Evolutionary conservation across 257 asterid species (phyloP).

Genomic region (Fraxinus cuspidata): DNA sequence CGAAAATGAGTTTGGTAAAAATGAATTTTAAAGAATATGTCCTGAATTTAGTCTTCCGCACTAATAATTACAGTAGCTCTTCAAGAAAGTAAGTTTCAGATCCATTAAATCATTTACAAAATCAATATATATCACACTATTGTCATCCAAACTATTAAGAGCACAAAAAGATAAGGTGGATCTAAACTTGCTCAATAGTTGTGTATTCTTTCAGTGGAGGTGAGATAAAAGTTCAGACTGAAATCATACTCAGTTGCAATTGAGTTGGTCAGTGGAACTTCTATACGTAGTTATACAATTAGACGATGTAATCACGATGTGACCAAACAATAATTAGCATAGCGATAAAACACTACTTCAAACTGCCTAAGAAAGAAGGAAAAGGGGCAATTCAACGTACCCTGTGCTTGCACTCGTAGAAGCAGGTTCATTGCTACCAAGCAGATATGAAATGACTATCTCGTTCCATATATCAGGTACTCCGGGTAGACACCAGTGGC

Average conservation of each 20-base stretch:
- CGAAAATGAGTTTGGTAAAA: too few species aligned
- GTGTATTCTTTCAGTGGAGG: not conserved
- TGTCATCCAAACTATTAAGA: too few species aligned
- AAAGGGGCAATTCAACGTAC: constrained; percentile 10
- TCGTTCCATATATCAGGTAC: constrained; percentile 79
- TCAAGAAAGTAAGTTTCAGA: too few species aligned
- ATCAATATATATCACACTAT: too few species aligned
- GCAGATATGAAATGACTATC: constrained; percentile 51
- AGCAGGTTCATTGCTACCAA: constrained; percentile 22
- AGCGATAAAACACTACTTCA: not conserved
- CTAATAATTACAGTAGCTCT: too few species aligned
- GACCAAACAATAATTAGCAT: not conserved
- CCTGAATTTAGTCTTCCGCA: too few species aligned
- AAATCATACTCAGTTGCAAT: not conserved
- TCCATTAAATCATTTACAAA: too few species aligned
- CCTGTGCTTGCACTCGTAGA: constrained; percentile 23
- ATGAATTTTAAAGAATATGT: too few species aligned
- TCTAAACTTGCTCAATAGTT: too few species aligned
- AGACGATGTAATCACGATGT: not conserved
- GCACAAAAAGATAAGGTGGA: too few species aligned
- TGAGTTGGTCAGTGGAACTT: not conserved
- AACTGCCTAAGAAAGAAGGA: not conserved
- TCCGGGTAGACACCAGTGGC: constrained; percentile 89
- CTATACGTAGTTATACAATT: not conserved
- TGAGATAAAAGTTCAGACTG: not conserved